phyloP scores from a whole-genome alignment of 768 basidiomycete species.

The Brasilioporus rufonigricans region DNA sequence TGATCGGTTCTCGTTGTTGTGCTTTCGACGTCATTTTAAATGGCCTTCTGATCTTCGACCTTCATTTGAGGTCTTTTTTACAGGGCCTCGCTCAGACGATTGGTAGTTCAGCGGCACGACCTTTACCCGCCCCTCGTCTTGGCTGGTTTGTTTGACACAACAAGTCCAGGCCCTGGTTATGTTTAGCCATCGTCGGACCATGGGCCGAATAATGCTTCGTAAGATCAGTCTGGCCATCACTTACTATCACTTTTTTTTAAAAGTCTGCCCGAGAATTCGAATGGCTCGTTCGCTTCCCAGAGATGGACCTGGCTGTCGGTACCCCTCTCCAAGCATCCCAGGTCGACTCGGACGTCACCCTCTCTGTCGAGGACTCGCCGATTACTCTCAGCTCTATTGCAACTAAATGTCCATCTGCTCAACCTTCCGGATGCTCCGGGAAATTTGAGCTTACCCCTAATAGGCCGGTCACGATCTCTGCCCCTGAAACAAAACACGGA shows the following conservation, averaged over 20 bases:
- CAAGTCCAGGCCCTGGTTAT: not conserved
- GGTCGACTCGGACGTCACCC: not conserved
- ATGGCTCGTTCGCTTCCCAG: not conserved
- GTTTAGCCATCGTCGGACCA: not conserved
- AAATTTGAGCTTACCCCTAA: not conserved
- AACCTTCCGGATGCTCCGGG: no score
- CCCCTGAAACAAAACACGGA: constrained; percentile 1
- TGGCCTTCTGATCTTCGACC: not conserved
- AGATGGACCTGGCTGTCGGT: constrained; percentile 1
- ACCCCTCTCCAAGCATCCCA: not conserved
- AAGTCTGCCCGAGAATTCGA: not conserved
- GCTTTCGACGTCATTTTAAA: not conserved
- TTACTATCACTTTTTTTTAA: constrained; percentile 1
- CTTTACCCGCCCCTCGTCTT: not conserved
- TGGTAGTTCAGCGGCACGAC: not conserved
- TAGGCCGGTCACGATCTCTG: not conserved
- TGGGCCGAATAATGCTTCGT: not conserved
- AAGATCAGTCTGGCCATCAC: not conserved
- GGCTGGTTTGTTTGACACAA: not conserved
- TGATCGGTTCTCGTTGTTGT: not conserved
- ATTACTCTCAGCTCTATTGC: constrained; percentile 1
- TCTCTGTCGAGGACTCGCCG: not conserved
- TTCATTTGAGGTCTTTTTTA: not conserved
- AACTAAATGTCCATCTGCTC: not conserved
- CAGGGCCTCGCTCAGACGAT: not conserved